Conservation (phyloP, 768 basidiomycete genomes). For the Leccinum rimulosum region DNA sequence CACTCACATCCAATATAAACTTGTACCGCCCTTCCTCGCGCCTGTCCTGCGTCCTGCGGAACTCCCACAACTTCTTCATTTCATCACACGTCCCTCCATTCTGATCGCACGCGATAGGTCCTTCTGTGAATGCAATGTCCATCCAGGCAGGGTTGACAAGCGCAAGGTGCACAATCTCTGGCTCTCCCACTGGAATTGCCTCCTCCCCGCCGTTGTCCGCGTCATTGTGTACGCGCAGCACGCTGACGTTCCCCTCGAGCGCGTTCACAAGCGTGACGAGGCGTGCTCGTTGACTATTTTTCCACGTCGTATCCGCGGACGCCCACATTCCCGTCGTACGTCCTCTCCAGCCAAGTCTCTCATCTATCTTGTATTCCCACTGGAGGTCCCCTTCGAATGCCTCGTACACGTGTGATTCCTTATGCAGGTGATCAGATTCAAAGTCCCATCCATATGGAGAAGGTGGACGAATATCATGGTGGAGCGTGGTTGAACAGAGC, state of each 20-base stretch:
- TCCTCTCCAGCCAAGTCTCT: constrained; percentile 70
- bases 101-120: constrained; percentile 41
- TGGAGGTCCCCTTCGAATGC: constrained; percentile 48
- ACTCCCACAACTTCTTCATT: constrained; percentile 49
- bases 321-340: constrained; percentile 66
- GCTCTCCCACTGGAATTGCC: constrained; percentile 35
- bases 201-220: neutral
- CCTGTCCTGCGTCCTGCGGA: constrained; percentile 42
- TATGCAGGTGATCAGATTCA: constrained; percentile 26
- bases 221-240: constrained; percentile 35
- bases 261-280: constrained; percentile 45
- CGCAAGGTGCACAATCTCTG: constrained; percentile 35
- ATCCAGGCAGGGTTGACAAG: constrained; percentile 52
- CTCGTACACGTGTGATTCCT: constrained; percentile 16
- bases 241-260: constrained; percentile 35
- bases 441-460: constrained; percentile 47
- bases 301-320: constrained; percentile 42
- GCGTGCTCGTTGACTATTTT: constrained; percentile 46
- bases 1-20: constrained; percentile 57
- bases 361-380: constrained; percentile 63
- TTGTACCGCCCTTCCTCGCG: constrained; percentile 56
- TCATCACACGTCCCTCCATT: constrained; percentile 35
- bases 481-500: constrained; percentile 46
- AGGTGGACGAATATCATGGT: constrained; percentile 55
- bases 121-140: constrained; percentile 57